A percentile compares a stretch with the other conserved stretches of the same genome.
Evolutionary conservation across 2,329 filamentous ascomycete genomes (phyloP).

Genomic region (Fusarium bulbicola): DNA sequence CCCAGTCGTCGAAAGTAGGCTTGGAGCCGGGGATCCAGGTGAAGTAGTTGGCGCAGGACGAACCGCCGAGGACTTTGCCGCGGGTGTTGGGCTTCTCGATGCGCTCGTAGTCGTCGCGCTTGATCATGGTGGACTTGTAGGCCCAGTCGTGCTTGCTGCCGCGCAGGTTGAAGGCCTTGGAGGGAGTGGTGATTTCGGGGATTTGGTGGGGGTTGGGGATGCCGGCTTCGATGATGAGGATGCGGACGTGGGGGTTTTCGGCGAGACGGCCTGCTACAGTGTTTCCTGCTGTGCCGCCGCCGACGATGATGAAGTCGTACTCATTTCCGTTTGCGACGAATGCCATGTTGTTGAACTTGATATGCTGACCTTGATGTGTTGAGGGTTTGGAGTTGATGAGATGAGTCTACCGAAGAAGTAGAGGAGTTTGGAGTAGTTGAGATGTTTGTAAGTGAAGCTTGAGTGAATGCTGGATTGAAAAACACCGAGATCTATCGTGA

Average conservation of each 20-base stretch:
- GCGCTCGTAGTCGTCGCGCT: slow-evolving; percentile 66
- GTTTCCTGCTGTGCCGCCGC: slow-evolving; percentile 48
- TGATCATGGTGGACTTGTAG: slow-evolving; percentile 70
- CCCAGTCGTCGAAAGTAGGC: slow-evolving; percentile 72
- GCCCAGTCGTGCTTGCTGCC: slow-evolving; percentile 66
- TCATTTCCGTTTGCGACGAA: slow-evolving; percentile 4
- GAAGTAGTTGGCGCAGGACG: slow-evolving; percentile 68
- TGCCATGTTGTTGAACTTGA: neutral
- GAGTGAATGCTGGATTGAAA: neutral
- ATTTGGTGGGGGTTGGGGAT: slow-evolving; percentile 58
- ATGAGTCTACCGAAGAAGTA: neutral
- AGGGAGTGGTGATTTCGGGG: slow-evolving; percentile 62
- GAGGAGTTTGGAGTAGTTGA: neutral
- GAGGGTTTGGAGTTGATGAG: neutral
- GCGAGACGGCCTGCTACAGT: slow-evolving; percentile 50
- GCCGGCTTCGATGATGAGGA: slow-evolving; percentile 60
- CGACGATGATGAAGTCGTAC: neutral
- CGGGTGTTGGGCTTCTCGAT: slow-evolving; percentile 71
- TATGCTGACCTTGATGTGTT: neutral
- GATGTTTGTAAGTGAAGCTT: neutral
- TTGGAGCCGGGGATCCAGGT: slow-evolving; percentile 69
- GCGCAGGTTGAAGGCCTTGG: slow-evolving; percentile 62
- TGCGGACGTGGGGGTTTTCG: slow-evolving; percentile 49
- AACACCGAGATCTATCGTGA: neutral
- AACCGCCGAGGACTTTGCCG: slow-evolving; percentile 67